Evolutionary conservation across 2,329 filamentous ascomycete species (phyloP).

Genomic region (Boeremia lycopersici): DNA sequence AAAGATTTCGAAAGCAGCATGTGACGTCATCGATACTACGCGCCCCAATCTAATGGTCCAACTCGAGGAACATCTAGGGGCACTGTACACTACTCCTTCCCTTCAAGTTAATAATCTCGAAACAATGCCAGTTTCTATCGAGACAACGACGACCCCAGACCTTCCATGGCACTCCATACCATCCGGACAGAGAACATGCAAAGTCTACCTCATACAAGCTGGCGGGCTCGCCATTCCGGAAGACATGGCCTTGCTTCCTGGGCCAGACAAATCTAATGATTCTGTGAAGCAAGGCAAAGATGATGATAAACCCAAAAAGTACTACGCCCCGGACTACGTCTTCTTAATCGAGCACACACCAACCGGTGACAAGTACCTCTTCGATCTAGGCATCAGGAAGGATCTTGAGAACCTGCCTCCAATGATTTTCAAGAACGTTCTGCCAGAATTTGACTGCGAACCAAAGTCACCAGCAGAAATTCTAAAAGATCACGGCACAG

Average conservation of each 20-base stretch:
- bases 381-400: conserved; percentile 61
- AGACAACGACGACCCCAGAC: conserved; percentile 2
- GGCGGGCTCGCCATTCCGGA: conserved; percentile 54
- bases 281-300: conserved; percentile 48
- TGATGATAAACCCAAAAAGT: conserved; percentile 22
- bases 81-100: background rate
- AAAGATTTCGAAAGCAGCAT: background rate
- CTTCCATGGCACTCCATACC: conserved; percentile 39
- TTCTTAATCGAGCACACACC: conserved; percentile 39
- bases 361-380: conserved; percentile 51
- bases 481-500: conserved; percentile 29
- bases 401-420: conserved; percentile 52
- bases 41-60: background rate
- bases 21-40: background rate
- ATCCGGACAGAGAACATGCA: conserved; percentile 29
- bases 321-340: conserved; percentile 40
- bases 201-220: conserved; percentile 44
- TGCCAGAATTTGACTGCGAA: conserved; percentile 47
- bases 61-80: background rate
- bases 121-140: conserved; percentile 2
- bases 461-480: conserved; percentile 38
- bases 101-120: background rate
- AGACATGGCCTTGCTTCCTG: conserved; percentile 53
- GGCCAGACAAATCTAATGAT: conserved; percentile 49
- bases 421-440: conserved; percentile 48